Percentiles rank a stretch among this genome's conserved stretches.
Evolutionary conservation across 768 basidiomycete genomes (phyloP).

Genomic region (Lactarius vividus): DNA sequence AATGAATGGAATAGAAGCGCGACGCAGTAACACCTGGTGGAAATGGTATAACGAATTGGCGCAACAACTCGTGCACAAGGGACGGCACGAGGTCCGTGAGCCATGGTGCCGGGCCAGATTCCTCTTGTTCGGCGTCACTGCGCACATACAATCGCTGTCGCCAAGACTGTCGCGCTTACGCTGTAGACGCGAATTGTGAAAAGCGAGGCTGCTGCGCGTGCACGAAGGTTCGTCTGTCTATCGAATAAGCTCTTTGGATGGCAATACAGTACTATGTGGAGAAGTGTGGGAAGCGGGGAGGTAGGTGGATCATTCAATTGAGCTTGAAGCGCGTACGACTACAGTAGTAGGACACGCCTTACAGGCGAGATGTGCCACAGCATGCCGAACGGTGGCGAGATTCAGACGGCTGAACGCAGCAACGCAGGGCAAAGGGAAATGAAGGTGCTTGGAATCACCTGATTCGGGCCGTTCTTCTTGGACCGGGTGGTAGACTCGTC

Average conservation of each 20-base stretch:
- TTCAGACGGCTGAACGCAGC: neutral
- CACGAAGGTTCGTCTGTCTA: neutral
- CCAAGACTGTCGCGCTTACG: no score
- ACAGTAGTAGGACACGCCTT: neutral
- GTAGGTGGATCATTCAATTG: neutral
- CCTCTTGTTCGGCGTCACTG: neutral
- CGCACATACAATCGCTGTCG: neutral
- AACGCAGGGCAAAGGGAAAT: constrained; percentile 2
- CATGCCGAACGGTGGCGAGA: neutral
- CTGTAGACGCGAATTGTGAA: neutral
- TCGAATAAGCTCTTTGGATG: neutral
- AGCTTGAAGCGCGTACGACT: neutral
- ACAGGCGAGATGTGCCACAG: constrained; percentile 9
- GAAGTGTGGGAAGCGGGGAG: constrained; percentile 14
- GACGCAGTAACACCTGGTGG: neutral
- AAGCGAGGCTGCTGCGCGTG: no score
- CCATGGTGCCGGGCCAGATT: neutral
- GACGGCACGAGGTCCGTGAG: constrained; percentile 2
- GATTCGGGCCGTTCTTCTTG: neutral
- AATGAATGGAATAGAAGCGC: constrained; percentile 20
- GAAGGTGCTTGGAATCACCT: neutral
- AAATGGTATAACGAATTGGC: neutral
- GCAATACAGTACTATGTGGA: constrained; percentile 6
- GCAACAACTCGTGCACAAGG: neutral
- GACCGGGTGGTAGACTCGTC: neutral